A percentile compares a stretch with the other conserved stretches of the same genome.
These are phyloP conservation scores for Whalleya microplaca DNA, from an alignment of 2,329 filamentous ascomycete genomes.

Conservation along the genomic window DNA sequence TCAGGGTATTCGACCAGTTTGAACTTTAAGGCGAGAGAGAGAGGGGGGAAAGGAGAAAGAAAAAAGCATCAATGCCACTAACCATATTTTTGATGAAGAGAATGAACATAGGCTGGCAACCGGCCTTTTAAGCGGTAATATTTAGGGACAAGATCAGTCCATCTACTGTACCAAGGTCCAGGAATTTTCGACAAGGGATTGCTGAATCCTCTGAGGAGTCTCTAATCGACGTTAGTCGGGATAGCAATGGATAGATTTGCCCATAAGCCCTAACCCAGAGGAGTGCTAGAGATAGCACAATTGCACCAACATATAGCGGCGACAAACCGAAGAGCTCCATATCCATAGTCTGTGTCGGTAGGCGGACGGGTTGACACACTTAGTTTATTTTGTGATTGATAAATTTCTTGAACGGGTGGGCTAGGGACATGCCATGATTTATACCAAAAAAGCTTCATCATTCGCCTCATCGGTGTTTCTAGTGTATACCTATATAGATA, in stretches of 20 bases:
- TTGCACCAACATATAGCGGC: background rate
- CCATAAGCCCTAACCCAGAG: background rate
- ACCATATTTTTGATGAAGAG: slow-evolving; percentile 36
- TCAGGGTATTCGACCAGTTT: background rate
- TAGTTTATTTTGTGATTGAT: background rate
- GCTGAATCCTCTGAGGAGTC: background rate
- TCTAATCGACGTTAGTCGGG: background rate
- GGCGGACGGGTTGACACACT: background rate
- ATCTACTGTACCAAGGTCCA: slow-evolving; percentile 11
- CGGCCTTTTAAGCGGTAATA: slow-evolving; percentile 10
- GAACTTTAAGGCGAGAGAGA: background rate
- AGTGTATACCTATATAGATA: too few species aligned
- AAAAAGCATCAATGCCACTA: background rate
- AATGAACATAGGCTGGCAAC: slow-evolving; percentile 22
- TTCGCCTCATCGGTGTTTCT: background rate
- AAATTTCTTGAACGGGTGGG: background rate
- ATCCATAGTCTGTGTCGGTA: background rate
- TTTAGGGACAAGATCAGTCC: background rate
- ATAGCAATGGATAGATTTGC: background rate
- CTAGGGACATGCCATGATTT: background rate
- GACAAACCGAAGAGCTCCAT: background rate
- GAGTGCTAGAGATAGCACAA: background rate
- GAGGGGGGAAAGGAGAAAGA: too few species aligned
- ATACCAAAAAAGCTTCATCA: background rate
- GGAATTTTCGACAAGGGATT: slow-evolving; percentile 4